phyloP scores from a whole-genome alignment of 306 rosid species.

The Sicyos edulis region DNA sequence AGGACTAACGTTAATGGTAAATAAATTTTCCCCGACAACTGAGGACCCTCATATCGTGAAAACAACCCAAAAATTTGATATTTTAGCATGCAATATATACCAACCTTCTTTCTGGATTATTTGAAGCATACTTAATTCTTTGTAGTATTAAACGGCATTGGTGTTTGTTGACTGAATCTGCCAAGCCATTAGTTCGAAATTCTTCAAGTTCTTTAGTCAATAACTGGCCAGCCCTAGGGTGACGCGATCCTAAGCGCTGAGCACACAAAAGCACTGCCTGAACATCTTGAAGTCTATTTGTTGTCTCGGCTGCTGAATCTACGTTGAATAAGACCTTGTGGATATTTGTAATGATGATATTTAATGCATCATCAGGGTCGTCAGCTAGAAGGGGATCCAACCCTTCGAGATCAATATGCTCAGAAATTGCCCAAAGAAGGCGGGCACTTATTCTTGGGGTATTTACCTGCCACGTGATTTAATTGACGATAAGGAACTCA shows the following conservation, averaged over 20 bases:
- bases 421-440: conserved; percentile 84
- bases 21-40: not conserved
- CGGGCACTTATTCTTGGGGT: conserved; percentile 89
- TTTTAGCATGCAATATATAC: conserved; percentile 14
- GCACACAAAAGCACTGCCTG: conserved; percentile 89
- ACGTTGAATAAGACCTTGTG: conserved; percentile 77
- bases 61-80: not conserved
- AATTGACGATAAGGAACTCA: conserved; percentile 1
- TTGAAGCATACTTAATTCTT: conserved; percentile 79
- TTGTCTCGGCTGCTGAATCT: conserved; percentile 70
- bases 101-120: conserved; percentile 68
- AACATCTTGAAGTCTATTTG: conserved; percentile 92
- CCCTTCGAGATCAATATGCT: conserved; percentile 94
- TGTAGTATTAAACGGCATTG: conserved; percentile 87
- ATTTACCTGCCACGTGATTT: conserved; percentile 61
- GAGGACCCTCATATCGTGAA: not conserved
- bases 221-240: conserved; percentile 84
- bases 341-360: conserved; percentile 69
- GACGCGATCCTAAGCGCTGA: conserved; percentile 90
- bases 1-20: not conserved
- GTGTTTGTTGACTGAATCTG: conserved; percentile 98
- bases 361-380: conserved; percentile 92
- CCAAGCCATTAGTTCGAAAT: conserved; percentile 54
- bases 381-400: conserved; percentile 98
- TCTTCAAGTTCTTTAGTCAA: conserved; percentile 90